Evolutionary conservation across 1,284 basidiomycete species (phyloP).

Genomic region (Pascua guehoae): DNA sequence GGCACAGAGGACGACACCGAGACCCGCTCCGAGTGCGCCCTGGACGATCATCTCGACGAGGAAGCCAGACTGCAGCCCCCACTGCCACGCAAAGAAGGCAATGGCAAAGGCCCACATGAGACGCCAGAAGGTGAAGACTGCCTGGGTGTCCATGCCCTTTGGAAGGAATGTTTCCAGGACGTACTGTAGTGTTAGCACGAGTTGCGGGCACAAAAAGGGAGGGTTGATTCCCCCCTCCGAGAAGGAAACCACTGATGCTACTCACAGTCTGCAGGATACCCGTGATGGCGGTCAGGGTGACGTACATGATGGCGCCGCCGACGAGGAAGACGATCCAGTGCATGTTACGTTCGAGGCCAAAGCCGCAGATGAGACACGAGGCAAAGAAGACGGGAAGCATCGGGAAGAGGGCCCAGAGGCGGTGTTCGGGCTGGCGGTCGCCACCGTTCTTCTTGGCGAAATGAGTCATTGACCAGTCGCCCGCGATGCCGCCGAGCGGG

Average conservation of each 20-base stretch:
- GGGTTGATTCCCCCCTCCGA: too few relatives aligned
- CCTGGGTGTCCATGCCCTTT: constrained; percentile 40
- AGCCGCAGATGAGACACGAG: constrained; percentile 36
- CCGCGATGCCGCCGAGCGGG: constrained; percentile 38
- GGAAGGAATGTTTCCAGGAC: constrained; percentile 43
- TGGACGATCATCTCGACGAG: constrained; percentile 31
- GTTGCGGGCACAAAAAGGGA: too few relatives aligned
- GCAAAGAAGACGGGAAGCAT: constrained; percentile 31
- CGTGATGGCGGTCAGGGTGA: constrained; percentile 32
- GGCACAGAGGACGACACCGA: constrained; percentile 22
- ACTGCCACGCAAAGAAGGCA: constrained; percentile 42
- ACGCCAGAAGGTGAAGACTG: constrained; percentile 48
- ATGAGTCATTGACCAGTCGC: constrained; percentile 34
- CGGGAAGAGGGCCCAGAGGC: constrained; percentile 36
- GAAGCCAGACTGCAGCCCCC: constrained; percentile 31
- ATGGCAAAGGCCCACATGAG: constrained; percentile 43
- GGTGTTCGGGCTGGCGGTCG: constrained; percentile 44
- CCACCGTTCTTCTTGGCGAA: constrained; percentile 28
- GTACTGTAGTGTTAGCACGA: constrained; percentile 16
- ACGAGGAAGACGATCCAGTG: constrained; percentile 43
- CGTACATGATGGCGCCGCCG: constrained; percentile 39
- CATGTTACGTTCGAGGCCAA: constrained; percentile 29
- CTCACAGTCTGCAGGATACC: constrained; percentile 21
- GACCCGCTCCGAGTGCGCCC: constrained; percentile 31
- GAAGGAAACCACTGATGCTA: too few relatives aligned